Evolutionary conservation across 1,284 basidiomycete genomes (phyloP), one percentile per base, ranked within the genome.

Genomic region (Anthracocystis walkeri): DNA sequence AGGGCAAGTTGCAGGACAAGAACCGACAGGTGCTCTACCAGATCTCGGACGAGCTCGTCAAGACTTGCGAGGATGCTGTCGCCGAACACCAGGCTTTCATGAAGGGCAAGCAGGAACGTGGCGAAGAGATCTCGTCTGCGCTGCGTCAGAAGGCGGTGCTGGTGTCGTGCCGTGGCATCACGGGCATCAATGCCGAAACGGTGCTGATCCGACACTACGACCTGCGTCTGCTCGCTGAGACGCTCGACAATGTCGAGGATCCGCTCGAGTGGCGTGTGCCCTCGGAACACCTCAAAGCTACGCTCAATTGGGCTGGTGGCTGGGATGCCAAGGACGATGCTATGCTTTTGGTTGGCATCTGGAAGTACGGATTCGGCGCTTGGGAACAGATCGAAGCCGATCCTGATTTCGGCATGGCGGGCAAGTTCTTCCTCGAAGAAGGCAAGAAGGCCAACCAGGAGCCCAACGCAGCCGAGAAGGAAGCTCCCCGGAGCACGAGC

Each of bases 311-410:
- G 95, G 93, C 93, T 48, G 94, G 94, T 64, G 91, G 93, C 42
- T 99, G 97, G 97, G 91, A 90, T n/a, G 90, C 91, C 33, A 90
- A 91, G 69, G 94, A 99, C 74, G 97, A 99, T 85, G 91, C 95
- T 2, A 93, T 94, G 90, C 89, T 99, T 14, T 89, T 99, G 25
- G 91, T 98, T 55, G 97, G 97, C 31, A 93, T 97, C 20, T 98
- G 90, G 89, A 85, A 92, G 52, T 92, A 99, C 80, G 97, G 97
- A 25, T 97, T 99, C 84, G 95, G 95, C 20, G 93, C 92, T 77
- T 99, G 97, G 97, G 97, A 99, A 84, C 89, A 90, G 48, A 98
- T 99, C 88, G 90, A 92, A 81, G 93, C 93, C 83, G 97, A 99
- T 85, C 86, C 90, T 3, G 90, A 90, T 60, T 90, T 99, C 3